phyloP scores from a whole-genome alignment of 1,139 yeast genomes.

The Diutina scorzettiae region DNA sequence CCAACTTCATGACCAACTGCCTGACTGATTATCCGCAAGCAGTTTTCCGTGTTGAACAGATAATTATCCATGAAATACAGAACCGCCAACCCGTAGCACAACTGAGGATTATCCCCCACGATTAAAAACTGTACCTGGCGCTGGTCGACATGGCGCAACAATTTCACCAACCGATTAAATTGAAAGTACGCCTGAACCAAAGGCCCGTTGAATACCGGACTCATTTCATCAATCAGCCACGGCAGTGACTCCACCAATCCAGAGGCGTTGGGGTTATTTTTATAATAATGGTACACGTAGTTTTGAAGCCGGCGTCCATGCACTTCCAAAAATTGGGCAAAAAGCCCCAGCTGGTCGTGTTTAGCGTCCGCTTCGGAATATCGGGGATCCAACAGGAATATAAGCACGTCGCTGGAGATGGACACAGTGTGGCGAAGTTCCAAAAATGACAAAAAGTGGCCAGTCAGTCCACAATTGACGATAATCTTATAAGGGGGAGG shows the following conservation, averaged over 20 bases:
- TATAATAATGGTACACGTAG: slow-evolving; percentile 26
- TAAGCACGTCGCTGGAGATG: slow-evolving; percentile 27
- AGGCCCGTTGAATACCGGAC: slow-evolving; percentile 29
- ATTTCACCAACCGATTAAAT: slow-evolving; percentile 24
- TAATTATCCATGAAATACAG: slow-evolving; percentile 34
- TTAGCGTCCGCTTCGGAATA: slow-evolving; percentile 12
- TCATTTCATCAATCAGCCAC: not conserved
- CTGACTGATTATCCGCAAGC: slow-evolving; percentile 9
- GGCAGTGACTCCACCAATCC: slow-evolving; percentile 19
- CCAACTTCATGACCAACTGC: slow-evolving; percentile 13
- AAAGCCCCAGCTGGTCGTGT: slow-evolving; percentile 8
- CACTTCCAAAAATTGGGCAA: slow-evolving; percentile 16
- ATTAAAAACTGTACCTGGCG: slow-evolving; percentile 23
- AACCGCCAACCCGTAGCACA: slow-evolving; percentile 18
- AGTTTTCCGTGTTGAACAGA: slow-evolving; percentile 20
- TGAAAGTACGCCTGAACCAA: slow-evolving; percentile 27
- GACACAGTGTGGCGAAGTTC: slow-evolving; percentile 12
- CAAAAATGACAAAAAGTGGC: slow-evolving; percentile 18
- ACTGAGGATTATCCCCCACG: slow-evolving; percentile 17
- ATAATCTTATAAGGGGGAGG: slow-evolving; percentile 23
- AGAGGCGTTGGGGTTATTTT: slow-evolving; percentile 19
- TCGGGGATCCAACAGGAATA: slow-evolving; percentile 28
- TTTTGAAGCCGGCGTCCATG: slow-evolving; percentile 29
- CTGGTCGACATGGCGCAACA: slow-evolving; percentile 23
- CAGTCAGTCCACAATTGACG: slow-evolving; percentile 29